phyloP scores from a whole-genome alignment of 2,329 filamentous ascomycete genomes.

The Cercospora sojina region DNA sequence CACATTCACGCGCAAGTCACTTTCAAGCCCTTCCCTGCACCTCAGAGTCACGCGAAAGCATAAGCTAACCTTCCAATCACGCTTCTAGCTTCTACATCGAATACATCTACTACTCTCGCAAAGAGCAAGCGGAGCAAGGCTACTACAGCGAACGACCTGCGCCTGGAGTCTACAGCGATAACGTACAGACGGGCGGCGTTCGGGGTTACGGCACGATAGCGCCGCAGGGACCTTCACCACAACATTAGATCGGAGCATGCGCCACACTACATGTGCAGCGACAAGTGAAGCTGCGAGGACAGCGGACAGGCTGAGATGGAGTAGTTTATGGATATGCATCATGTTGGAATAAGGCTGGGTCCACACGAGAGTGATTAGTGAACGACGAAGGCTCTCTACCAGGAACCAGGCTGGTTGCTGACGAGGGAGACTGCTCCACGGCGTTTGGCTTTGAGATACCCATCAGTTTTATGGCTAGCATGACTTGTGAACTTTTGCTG shows the following conservation, averaged over 20 bases:
- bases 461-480: not conserved
- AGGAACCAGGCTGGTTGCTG: not conserved
- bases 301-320: not conserved
- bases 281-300: not conserved
- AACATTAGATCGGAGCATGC: not conserved
- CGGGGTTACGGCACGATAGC: slow-evolving; percentile 35
- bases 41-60: not conserved
- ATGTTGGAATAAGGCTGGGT: not conserved
- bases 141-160: slow-evolving; percentile 55
- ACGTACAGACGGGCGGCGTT: slow-evolving; percentile 67
- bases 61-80: not conserved
- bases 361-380: not conserved
- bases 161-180: slow-evolving; percentile 69
- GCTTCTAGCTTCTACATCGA: slow-evolving; percentile 64
- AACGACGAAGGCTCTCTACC: not conserved
- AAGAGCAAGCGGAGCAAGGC: slow-evolving; percentile 62
- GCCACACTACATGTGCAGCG: not conserved
- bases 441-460: not conserved
- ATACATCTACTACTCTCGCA: slow-evolving; percentile 78
- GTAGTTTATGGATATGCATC: not conserved
- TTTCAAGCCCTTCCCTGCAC: not conserved
- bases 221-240: not conserved
- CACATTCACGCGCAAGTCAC: slow-evolving; percentile 56
- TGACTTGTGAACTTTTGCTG: not conserved
- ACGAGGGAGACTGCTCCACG: not conserved